Evolutionary conservation across 768 basidiomycete species (phyloP), one percentile per base, ranked within the genome.

Genomic region (Lepiota venenata): DNA sequence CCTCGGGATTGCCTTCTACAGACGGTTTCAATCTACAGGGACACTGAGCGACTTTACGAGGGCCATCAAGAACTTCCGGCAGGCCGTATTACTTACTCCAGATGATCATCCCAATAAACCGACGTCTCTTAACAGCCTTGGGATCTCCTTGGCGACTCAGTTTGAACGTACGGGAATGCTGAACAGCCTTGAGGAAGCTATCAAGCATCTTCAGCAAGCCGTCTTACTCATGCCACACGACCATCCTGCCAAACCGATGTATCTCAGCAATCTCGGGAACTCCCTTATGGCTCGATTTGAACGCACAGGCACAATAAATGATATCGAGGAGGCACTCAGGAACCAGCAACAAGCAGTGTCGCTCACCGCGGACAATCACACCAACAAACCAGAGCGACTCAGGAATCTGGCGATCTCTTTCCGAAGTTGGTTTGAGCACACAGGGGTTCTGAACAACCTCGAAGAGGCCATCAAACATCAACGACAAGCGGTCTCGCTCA

Each of bases 71-170:
- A 20, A 35, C n/a, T n/a, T n/a, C n/a, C n/a, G n/a, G n/a, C 27
- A 61, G 18, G 49, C 61, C 29, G 60, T 69, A 6, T 46, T 58
- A n/a, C 36, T 66, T 16, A 59, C 60, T 14, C 58, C 62, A 16
- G 53, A 63, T 22, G 63, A 55, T 3, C 61, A 67, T 47, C 40
- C 56, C 20, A 50, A 51, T 32, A 60, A 46, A 25, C 52, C 65
- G 11, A 5, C 29, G 1, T 48, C 37, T 15, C 39, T 68, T 2
- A 56, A 57, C 53, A 56, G 61, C 40, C 58, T 64, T 36, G 67
- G 60, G 6, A 8, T 29, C 4, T 29, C 27, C 27, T 29, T 29
- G 3, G 27, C 4, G 27, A 29, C 8, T 29, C 27, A 8, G 27
- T 29, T 32, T 32, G 8, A 32, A 9, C 32, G 8, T 9, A 32